Base-by-base conservation (phyloP, 164 flowering plant genomes). In the Pachysandra terminalis region DNA sequence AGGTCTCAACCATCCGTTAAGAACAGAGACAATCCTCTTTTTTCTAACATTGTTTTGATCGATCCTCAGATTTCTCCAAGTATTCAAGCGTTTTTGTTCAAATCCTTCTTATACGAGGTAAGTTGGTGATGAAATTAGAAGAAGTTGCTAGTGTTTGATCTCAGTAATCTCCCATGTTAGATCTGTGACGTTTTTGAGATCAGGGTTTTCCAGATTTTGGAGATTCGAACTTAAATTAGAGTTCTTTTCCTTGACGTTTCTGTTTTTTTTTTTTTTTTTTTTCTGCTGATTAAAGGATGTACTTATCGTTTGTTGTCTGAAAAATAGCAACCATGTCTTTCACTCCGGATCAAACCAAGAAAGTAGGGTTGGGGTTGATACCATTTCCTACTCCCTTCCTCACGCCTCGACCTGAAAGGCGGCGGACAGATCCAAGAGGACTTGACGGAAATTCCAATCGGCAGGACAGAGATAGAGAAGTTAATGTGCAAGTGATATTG, bases 401-500 rank as follows among this genome's bases (percentile, higher is more conserved):
- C 9, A 91, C 97, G 0, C 97, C 97, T 57, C 75, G 95, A 1
- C 87, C 93, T 0, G 97, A 91, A 57, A 68, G 88, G 70, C 79
- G 91, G 35, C 75, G 94, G 0, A 28, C 69, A 0, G 90, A 86
- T 25, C 63, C 82, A 0, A 83, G 90, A 80, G 73, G 59, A 6
- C 19, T 67, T 13, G 91, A 86, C 17, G 78, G 82, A 74, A 81
- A 65, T 35, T 62, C 72, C 0, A 81, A 56, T 61, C 73, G 82
- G 28, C 80, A 62, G 65, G 93, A 89, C 54, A 78, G 74, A 73
- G 96, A 91, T 66, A 82, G 80, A 51, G 97, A 88, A 65, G 83
- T 84, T 25, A 87, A 92, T 74, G 90, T 92, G 9, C 97, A 92
- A 79, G 97, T 92, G 49, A 57, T 92, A 54, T 82, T 92, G 1